Conservation (phyloP, 345 rosid species). For the Euphorbia peplus region DNA sequence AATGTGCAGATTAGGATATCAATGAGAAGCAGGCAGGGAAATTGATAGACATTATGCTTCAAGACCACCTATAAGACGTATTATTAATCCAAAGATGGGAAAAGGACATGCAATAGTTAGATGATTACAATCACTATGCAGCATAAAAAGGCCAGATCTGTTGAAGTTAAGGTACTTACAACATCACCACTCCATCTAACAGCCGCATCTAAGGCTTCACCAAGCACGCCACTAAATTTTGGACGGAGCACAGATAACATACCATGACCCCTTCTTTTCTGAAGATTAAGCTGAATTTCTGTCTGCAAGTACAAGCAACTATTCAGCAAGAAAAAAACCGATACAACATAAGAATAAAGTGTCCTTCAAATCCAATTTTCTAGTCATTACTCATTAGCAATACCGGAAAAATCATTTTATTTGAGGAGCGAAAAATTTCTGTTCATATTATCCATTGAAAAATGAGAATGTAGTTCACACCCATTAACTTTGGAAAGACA, state of each 20-base stretch:
- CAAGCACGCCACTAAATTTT: conserved; percentile 93
- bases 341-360: neutral
- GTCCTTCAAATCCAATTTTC: conserved; percentile 7
- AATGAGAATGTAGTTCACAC: neutral
- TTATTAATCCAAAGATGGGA: too few relatives aligned
- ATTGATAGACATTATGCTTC: neutral
- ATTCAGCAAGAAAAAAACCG: conserved; percentile 1
- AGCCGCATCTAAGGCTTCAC: conserved; percentile 92
- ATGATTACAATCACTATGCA: neutral
- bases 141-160: conserved; percentile 8
- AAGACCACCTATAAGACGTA: neutral
- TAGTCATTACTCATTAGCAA: neutral
- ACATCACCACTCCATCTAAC: conserved; percentile 99
- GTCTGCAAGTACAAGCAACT: conserved; percentile 53
- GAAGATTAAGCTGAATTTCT: conserved; percentile 95
- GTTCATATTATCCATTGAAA: neutral
- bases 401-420: neutral
- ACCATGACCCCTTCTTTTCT: conserved; percentile 93
- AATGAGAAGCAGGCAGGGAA: conserved; percentile 3
- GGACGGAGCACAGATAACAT: conserved; percentile 80
- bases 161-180: conserved; percentile 52
- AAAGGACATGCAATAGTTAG: too few relatives aligned
- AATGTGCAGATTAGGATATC: neutral
- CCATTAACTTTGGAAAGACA: conserved; percentile 1
- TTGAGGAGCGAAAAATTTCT: neutral